These are phyloP conservation scores for Suillus decipiens DNA, from an alignment of 768 basidiomycete species.

Conservation along the genomic window DNA sequence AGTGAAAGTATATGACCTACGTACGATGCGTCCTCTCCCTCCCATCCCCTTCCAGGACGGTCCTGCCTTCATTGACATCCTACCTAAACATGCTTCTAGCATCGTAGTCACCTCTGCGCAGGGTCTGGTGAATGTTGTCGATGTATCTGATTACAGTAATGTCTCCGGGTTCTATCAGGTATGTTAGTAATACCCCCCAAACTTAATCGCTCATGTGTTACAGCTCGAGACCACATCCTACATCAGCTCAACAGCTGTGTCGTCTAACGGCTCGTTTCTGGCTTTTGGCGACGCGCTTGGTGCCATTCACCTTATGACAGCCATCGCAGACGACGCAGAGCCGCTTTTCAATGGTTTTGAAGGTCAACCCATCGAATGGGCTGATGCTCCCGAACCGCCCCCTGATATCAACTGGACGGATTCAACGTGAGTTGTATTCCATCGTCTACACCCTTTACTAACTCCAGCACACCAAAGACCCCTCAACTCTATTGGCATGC, in stretches of 20 bases:
- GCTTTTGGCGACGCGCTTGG: conserved; percentile 92
- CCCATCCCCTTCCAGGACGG: conserved; percentile 87
- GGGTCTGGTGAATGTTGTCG: conserved; percentile 84
- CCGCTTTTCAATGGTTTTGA: conserved; percentile 88
- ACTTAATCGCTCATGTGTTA: neutral
- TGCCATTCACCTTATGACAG: conserved; percentile 76
- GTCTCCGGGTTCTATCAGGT: conserved; percentile 83
- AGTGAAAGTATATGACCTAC: conserved; percentile 90
- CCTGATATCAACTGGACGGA: conserved; percentile 82
- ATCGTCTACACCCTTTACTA: neutral
- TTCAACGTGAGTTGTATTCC: conserved; percentile 58
- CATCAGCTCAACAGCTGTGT: conserved; percentile 78
- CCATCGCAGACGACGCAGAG: conserved; percentile 58
- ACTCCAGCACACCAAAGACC: conserved; percentile 51
- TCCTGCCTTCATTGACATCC: conserved; percentile 80
- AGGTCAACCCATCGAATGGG: conserved; percentile 84
- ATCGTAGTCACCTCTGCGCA: conserved; percentile 77
- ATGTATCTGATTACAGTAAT: conserved; percentile 69
- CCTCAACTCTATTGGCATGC: conserved; percentile 86
- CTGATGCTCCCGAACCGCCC: conserved; percentile 67
- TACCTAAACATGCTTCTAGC: conserved; percentile 75
- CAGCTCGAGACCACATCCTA: conserved; percentile 76
- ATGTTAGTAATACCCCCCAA: conserved; percentile 8
- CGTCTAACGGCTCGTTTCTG: conserved; percentile 86
- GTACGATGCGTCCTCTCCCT: conserved; percentile 78